Evolutionary conservation across 371 early-diverging fungal genomes (phyloP), one percentile per base, ranked within the genome.

Genomic region (Smittium mucronatum): DNA sequence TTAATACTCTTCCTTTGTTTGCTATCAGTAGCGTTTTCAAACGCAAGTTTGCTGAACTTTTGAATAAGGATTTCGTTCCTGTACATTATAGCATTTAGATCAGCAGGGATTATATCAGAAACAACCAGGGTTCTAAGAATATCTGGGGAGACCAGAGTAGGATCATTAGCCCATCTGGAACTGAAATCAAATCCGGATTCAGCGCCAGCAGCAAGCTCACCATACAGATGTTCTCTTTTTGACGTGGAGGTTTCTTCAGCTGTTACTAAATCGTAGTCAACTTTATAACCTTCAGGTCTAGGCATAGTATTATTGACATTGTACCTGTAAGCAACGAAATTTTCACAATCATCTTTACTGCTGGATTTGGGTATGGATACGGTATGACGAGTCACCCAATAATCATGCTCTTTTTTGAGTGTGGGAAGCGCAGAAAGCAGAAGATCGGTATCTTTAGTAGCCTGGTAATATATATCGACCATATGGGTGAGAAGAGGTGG

Each of bases 111-210:
- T 35, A 90, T 78, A 31, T 82, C 74, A n/a, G 75, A 75, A 1
- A 89, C 88, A 60, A 81, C 75, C 33, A 93, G 71, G 1, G 71
- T 70, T 11, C 67, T 57, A 47, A 81, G 70, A 17, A 78, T 25
- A 8, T 34, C 58, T 26, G 72, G 71, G 0, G 34, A 21, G 0
- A 70, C 65, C 0, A 77, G 78, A 8, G 33, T 34, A 15, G 81
- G 75, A 36, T 74, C 58, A 11, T 70, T 74, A 2, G 87, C 76
- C 81, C 81, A 81, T 34, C 94, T 82, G 1, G 86, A 81, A 26
- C 88, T 85, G 72, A 87, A 94, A 77, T 94, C 94, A 91, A 91
- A 91, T 11, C 96, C 97, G 25, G 88, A 84, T 76, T 96, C 95
- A 1, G 97, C 92, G 29, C 85, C 91, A 0, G 93, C 81, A 25